These are phyloP conservation scores for Syncephalastrum racemosum DNA, from an alignment of 371 early-diverging fungal species.

Conservation along the genomic window DNA sequence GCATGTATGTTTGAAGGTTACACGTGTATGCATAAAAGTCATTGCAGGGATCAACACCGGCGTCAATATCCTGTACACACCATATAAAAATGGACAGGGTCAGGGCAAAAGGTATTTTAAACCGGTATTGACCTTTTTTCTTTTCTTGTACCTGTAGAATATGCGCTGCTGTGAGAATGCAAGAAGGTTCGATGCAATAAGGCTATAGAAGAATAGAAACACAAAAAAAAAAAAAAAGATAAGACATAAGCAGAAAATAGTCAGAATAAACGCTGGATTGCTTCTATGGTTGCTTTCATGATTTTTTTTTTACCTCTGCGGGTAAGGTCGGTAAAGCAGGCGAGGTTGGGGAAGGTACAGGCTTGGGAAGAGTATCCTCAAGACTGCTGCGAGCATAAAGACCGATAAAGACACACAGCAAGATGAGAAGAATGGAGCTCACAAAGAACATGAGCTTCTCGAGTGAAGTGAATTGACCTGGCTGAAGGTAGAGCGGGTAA, in stretches of 20 bases:
- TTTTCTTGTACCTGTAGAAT: constrained; percentile 52
- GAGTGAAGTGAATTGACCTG: constrained; percentile 47
- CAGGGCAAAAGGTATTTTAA: constrained; percentile 1
- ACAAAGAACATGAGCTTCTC: constrained; percentile 49
- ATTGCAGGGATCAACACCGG: constrained; percentile 40
- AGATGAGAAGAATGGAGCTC: constrained; percentile 35
- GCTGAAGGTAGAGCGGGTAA: constrained; percentile 42
- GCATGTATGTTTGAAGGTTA: constrained; percentile 52
- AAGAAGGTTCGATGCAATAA: constrained; percentile 53
- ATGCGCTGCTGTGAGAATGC: constrained; percentile 57
- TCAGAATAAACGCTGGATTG: too few species aligned
- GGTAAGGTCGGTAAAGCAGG: too few species aligned
- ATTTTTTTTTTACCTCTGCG: too few species aligned
- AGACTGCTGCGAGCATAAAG: constrained; percentile 42
- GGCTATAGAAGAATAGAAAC: constrained; percentile 19
- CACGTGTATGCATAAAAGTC: constrained; percentile 58
- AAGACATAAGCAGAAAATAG: too few species aligned
- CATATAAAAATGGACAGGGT: constrained; percentile 20
- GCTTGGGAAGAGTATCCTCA: constrained; percentile 18
- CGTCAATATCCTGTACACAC: constrained; percentile 36
- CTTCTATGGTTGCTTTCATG: too few species aligned
- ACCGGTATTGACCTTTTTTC: too few species aligned
- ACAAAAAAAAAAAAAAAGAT: too few species aligned
- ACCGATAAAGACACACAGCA: constrained; percentile 43
- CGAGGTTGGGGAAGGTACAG: constrained; percentile 15